These are phyloP conservation scores for Plantago elongata DNA, from an alignment of 257 asterid genomes.

Conservation along the genomic window DNA sequence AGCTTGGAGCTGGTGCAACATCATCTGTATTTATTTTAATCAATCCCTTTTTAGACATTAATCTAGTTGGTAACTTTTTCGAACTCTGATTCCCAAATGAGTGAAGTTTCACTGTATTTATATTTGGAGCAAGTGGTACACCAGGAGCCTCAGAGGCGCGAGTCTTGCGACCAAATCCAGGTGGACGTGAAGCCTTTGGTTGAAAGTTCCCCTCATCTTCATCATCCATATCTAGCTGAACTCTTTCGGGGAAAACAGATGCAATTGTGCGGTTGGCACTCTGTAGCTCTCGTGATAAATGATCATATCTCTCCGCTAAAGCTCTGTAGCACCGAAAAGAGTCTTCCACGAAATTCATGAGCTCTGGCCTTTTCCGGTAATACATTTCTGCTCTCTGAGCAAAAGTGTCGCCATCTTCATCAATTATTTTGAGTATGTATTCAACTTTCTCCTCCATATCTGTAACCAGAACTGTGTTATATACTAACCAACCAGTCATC, in stretches of 20 bases:
- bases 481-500: not conserved
- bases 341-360: constrained; percentile 47
- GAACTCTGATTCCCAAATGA: constrained; percentile 13
- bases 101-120: constrained; percentile 22
- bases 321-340: constrained; percentile 47
- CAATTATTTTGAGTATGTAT: constrained; percentile 39
- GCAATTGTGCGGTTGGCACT: constrained; percentile 51
- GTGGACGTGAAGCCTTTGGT: constrained; percentile 21
- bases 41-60: constrained; percentile 36
- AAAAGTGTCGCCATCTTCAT: constrained; percentile 56
- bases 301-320: constrained; percentile 56
- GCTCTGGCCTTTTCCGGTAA: constrained; percentile 49
- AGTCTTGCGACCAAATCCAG: constrained; percentile 3
- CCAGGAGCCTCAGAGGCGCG: constrained; percentile 8
- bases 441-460: constrained; percentile 62
- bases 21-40: constrained; percentile 27
- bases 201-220: constrained; percentile 26
- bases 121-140: not conserved
- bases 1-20: constrained; percentile 26
- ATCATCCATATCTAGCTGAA: constrained; percentile 43
- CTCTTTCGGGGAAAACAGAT: constrained; percentile 45
- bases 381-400: constrained; percentile 53
- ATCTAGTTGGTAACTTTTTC: constrained; percentile 28
- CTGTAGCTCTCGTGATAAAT: constrained; percentile 44
- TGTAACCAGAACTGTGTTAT: constrained; percentile 17